Evolutionary conservation across 495 filamentous ascomycete species (phyloP).

Genomic region (Penicillium bovifimosum): DNA sequence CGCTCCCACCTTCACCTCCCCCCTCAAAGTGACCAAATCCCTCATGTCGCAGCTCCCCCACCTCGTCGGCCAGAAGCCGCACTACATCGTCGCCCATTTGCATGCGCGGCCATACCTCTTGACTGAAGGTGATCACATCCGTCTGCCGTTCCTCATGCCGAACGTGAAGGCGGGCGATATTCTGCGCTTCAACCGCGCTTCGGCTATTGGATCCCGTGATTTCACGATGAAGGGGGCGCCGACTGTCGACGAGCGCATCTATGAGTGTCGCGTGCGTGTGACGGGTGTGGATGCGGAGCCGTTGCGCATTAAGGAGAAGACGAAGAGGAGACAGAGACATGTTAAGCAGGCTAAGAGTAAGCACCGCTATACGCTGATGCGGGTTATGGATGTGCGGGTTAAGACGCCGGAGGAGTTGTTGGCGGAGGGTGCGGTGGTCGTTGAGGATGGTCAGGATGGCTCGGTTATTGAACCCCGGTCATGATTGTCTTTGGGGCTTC

Average conservation of each 20-base stretch:
- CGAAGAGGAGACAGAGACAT: constrained; percentile 77
- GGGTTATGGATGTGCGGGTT: constrained; percentile 74
- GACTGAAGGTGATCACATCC: constrained; percentile 75
- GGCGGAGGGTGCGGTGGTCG: constrained; percentile 37
- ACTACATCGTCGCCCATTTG: constrained; percentile 85
- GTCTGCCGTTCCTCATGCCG: constrained; percentile 93
- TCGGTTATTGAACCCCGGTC: constrained; percentile 23
- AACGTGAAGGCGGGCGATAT: constrained; percentile 75
- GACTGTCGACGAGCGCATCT: constrained; percentile 74
- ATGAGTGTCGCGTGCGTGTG: constrained; percentile 80
- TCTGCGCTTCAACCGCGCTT: constrained; percentile 79
- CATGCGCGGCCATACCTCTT: constrained; percentile 87
- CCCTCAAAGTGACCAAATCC: constrained; percentile 47
- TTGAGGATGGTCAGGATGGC: constrained; percentile 25
- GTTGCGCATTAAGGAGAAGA: constrained; percentile 83
- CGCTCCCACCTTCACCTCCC: constrained; percentile 30
- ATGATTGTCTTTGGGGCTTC: constrained; percentile 12
- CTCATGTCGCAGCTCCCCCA: constrained; percentile 68
- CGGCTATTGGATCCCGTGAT: constrained; percentile 74
- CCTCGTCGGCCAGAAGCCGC: constrained; percentile 67
- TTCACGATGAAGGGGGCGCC: constrained; percentile 78
- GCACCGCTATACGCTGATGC: constrained; percentile 79
- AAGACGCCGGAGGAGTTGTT: constrained; percentile 54
- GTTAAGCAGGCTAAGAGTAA: constrained; percentile 73
- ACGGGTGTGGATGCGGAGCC: constrained; percentile 85